Percentiles rank a stretch among this genome's conserved stretches.
phyloP scores from a whole-genome alignment of 2,329 filamentous ascomycete species.

The Metarhizium album region DNA sequence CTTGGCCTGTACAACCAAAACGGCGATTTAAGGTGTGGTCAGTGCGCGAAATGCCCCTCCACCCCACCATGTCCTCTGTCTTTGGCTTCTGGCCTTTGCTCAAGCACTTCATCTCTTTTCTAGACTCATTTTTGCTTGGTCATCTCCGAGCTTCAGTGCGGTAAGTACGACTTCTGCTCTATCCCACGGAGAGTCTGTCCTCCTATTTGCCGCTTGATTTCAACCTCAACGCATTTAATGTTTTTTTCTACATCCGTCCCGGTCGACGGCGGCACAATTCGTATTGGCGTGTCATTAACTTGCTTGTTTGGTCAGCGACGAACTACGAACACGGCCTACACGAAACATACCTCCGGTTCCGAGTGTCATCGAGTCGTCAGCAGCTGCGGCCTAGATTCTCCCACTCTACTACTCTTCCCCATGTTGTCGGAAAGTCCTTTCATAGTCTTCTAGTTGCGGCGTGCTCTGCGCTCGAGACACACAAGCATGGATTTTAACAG shows the following conservation, averaged over 20 bases:
- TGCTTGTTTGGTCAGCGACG: not conserved
- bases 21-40: conserved; percentile 23
- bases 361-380: not conserved
- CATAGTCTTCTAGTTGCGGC: not conserved
- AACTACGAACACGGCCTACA: not conserved
- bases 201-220: not conserved
- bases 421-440: not conserved
- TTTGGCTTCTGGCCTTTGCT: no score
- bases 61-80: no score
- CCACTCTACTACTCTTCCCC: not conserved
- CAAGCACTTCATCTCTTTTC: not conserved
- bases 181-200: not conserved
- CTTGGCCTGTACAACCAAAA: conserved; percentile 4
- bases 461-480: not conserved
- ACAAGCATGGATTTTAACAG: conserved; percentile 52
- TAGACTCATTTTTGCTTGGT: not conserved
- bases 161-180: not conserved
- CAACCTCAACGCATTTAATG: not conserved
- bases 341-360: not conserved
- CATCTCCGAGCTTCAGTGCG: not conserved
- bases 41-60: conserved; percentile 21
- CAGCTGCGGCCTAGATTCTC: not conserved
- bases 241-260: not conserved
- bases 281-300: not conserved
- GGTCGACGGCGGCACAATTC: not conserved